Base-by-base conservation (phyloP, 2,329 filamentous ascomycete genomes). In the Gyromitra esculenta region DNA sequence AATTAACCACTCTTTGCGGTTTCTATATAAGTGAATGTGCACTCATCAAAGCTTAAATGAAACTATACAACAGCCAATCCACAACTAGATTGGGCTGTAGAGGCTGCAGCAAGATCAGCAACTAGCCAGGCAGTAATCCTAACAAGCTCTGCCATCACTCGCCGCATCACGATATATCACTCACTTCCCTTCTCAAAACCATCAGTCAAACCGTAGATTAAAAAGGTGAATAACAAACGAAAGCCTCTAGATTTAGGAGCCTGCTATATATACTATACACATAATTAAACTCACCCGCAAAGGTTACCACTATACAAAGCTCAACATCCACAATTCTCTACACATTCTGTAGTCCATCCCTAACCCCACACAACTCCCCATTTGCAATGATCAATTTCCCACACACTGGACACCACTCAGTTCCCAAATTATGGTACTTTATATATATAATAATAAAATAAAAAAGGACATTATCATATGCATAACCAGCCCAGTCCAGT, bases 391-490 rank as follows among this genome's bases (percentile, higher is more conserved):
- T 43, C 41, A 45, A 62, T 39, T 73, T 43, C 43, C 37, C 41
- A 11, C 35, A 56, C n/a, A 69, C 48, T 18, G 9, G 21, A 73
- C 48, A 54, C 35, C 63, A 39, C 57, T 68, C 43, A 31, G 50
- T 43, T 39, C 45, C 72, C 37, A 63, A 70, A 50, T 69, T 64
- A 64, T 70, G 57, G 59, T 75, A 71, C 72, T 65, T 75, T 62
- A 69, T 63, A 70, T 48, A 21, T 31, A 31, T 31, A 31, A 31
- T 31, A 21, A 21, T 21, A 21, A 21, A 31, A 31, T 21, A 21
- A 41, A 52, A 75, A 70, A 75, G 25, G 66, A 65, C 72, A 75
- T 75, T 63, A 75, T 71, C 72, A 70, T 75, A 75, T 75, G 72
- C 72, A 71, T 75, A 75, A 52, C 59, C 72, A 71, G 66, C 66